These are phyloP conservation scores for Enterocytospora artemiae DNA, from an alignment of 371 early-diverging fungal genomes.

Conservation along the genomic window DNA sequence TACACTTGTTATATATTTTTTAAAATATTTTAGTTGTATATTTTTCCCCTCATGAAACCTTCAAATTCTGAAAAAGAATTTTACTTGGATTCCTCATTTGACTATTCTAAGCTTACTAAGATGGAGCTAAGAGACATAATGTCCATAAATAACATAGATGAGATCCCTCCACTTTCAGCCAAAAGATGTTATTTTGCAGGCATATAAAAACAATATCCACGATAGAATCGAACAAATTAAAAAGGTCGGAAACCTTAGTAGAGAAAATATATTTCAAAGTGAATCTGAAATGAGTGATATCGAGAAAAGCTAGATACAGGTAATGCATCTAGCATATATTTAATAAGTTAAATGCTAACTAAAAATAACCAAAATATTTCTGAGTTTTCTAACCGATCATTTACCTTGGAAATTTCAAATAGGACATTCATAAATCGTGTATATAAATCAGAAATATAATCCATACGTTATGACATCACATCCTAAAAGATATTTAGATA, in stretches of 20 bases:
- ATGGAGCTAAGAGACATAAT: slow-evolving; percentile 44
- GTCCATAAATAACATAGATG: slow-evolving; percentile 39
- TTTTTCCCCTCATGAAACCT: neutral
- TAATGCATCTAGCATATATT: too few relatives aligned
- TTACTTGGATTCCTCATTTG: slow-evolving; percentile 40
- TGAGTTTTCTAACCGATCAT: too few relatives aligned
- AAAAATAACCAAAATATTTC: too few relatives aligned
- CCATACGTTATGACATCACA: neutral
- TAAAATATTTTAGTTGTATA: neutral
- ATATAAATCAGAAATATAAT: neutral
- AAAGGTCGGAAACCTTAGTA: slow-evolving; percentile 20
- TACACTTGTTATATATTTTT: too few relatives aligned
- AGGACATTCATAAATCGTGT: neutral
- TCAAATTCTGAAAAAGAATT: slow-evolving; percentile 27
- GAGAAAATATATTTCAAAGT: slow-evolving; percentile 44
- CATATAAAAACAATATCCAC: slow-evolving; percentile 41
- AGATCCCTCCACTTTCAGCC: slow-evolving; percentile 23
- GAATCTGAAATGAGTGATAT: too few relatives aligned
- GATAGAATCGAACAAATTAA: slow-evolving; percentile 30
- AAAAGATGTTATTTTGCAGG: slow-evolving; percentile 28
- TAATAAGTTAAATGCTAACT: too few relatives aligned
- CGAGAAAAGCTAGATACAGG: too few relatives aligned
- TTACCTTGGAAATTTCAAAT: neutral
- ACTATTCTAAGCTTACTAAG: slow-evolving; percentile 50
- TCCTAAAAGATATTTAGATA: neutral